Conservation (phyloP, 2,329 filamentous ascomycete species). For the Elsinoe necatrix region DNA sequence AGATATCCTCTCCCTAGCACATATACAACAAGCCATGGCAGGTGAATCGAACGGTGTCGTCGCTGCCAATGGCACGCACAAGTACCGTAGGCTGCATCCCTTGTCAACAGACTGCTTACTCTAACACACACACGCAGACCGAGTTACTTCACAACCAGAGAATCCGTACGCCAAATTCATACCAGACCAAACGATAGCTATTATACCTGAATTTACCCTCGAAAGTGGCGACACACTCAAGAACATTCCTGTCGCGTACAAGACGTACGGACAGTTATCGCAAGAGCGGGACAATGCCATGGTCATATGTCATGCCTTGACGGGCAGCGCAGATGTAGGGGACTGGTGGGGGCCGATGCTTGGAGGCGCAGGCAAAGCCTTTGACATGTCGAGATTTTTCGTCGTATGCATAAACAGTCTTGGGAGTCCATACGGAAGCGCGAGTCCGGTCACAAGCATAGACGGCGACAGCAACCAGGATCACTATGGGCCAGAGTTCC, state of each 20-base stretch:
- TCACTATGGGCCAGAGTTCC: slow-evolving; percentile 90
- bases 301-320: slow-evolving; percentile 73
- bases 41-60: not conserved
- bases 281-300: slow-evolving; percentile 52
- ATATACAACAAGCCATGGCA: not conserved
- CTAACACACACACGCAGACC: slow-evolving; percentile 23
- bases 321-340: slow-evolving; percentile 72
- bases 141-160: slow-evolving; percentile 60
- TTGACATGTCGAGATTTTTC: slow-evolving; percentile 77
- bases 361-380: slow-evolving; percentile 67
- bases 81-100: too few relatives aligned
- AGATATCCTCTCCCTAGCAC: not conserved
- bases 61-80: slow-evolving; percentile 1
- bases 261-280: slow-evolving; percentile 51
- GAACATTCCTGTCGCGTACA: slow-evolving; percentile 64
- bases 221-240: slow-evolving; percentile 79
- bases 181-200: slow-evolving; percentile 75
- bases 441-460: slow-evolving; percentile 81
- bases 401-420: slow-evolving; percentile 79
- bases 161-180: slow-evolving; percentile 86
- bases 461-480: slow-evolving; percentile 67
- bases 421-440: slow-evolving; percentile 76
- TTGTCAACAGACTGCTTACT: too few relatives aligned
- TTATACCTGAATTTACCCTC: slow-evolving; percentile 82
- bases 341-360: slow-evolving; percentile 86